These are phyloP conservation scores for Fusarium sambucinum DNA, from an alignment of 2,329 filamentous ascomycete genomes.

Conservation along the genomic window DNA sequence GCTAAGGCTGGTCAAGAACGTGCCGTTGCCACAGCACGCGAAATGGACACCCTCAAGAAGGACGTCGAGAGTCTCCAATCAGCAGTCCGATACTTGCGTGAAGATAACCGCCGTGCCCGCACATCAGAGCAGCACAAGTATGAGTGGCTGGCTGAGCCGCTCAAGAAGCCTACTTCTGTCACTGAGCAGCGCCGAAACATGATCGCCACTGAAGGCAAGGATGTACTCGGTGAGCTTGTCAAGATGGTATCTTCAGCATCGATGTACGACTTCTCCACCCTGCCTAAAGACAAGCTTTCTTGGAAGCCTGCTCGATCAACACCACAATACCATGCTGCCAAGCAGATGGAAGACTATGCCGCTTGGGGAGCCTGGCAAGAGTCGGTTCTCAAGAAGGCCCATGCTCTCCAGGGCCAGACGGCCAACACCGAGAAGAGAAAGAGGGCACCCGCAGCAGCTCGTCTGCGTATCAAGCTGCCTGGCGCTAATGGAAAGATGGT, in stretches of 20 bases:
- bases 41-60: conserved; percentile 78
- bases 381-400: conserved; percentile 66
- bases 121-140: conserved; percentile 66
- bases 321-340: conserved; percentile 74
- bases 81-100: conserved; percentile 74
- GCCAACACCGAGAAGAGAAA: conserved; percentile 43
- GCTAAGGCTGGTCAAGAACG: conserved; percentile 72
- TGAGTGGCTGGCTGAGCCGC: conserved; percentile 73
- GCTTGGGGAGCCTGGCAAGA: conserved; percentile 70
- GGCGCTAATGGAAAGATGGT: conserved; percentile 60
- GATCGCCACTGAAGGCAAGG: conserved; percentile 71
- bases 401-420: conserved; percentile 51
- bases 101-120: conserved; percentile 74
- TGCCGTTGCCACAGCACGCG: conserved; percentile 76
- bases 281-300: conserved; percentile 70
- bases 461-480: conserved; percentile 64
- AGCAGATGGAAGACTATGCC: conserved; percentile 73
- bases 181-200: conserved; percentile 63
- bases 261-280: conserved; percentile 69
- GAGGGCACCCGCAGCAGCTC: conserved; percentile 57
- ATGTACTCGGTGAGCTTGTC: conserved; percentile 74
- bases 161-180: conserved; percentile 60
- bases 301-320: conserved; percentile 75
- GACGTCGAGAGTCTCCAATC: conserved; percentile 75
- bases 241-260: conserved; percentile 68